Base-by-base conservation (phyloP, 768 basidiomycete genomes). In the Sporobolomyces roseus region DNA sequence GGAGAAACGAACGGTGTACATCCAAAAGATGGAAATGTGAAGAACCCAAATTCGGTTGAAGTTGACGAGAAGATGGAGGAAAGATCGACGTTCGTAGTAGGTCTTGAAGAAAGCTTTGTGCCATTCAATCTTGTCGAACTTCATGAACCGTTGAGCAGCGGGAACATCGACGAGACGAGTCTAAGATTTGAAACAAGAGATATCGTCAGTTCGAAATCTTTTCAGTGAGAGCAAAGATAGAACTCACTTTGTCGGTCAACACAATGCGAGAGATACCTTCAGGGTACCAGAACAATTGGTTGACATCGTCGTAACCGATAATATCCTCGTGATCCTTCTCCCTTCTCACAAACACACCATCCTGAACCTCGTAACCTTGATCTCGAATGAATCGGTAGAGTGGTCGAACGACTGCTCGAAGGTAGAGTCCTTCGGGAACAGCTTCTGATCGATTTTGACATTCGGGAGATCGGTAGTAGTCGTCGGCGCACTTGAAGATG, bases 11-110 rank as follows among this genome's bases (percentile, higher is more conserved):
- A 70, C 68, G 4, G 93, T 98, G 81, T 96, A 98, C 81, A 87
- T 97, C 85, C 88, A 98, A 83, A 88, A 98, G 77, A 97, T 80
- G 36, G 93, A 85, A 66, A 99, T 82, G 80, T 98, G 96, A 71
- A 94, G 88, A 79, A 98, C 92, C 93, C 96, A 99, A 74, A 99
- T 91, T 53, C 94, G 90, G 81, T 98, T 98, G 83, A 99, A 99
- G 83, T 99, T 97, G 84, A 99, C 93, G 66, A 98, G 84, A 2
- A 98, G 84, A 79, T 99, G 96, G 46, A 92, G 89, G 79, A 94
- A 91, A 0, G 93, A 93, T 35, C 96, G 91, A 77, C 93, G 92
- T 79, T 99, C 96, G 72, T 88, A 92, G 80, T 98, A 99, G 0
- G 94, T 98, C 82, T 99, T 98, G 89, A 93, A 96, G 80, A 98